These are phyloP conservation scores for Ophiocordyceps camponoti-saundersi DNA, from an alignment of 2,329 filamentous ascomycete species.

Conservation along the genomic window DNA sequence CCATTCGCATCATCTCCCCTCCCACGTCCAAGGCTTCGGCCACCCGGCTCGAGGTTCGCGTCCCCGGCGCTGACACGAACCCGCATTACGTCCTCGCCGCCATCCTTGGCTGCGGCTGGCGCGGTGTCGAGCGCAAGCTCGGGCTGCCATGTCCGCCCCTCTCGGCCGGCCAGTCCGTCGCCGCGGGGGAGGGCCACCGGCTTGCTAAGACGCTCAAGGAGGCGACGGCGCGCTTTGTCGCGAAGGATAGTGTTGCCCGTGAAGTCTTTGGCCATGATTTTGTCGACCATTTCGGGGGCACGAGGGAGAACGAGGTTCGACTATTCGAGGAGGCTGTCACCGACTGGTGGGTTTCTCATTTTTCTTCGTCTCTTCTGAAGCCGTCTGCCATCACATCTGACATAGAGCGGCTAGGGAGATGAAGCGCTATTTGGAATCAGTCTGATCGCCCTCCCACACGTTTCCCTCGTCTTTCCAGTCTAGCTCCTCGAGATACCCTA, in stretches of 20 bases:
- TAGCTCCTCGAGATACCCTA: neutral
- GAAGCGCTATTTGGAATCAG: conserved; percentile 36
- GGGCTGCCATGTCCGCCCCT: conserved; percentile 69
- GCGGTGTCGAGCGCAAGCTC: conserved; percentile 84
- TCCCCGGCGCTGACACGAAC: conserved; percentile 88
- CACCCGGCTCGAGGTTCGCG: conserved; percentile 83
- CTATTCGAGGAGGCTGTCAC: conserved; percentile 94
- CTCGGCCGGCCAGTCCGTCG: conserved; percentile 70
- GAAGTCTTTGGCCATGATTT: conserved; percentile 91
- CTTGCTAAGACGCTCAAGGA: conserved; percentile 76
- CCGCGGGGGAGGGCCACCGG: conserved; percentile 50
- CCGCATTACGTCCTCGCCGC: conserved; percentile 75
- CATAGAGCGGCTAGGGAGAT: conserved; percentile 40
- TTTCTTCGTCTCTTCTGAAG: neutral
- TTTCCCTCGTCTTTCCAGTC: neutral
- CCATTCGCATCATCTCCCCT: conserved; percentile 75
- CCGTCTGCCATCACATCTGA: conserved; percentile 2
- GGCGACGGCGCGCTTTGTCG: conserved; percentile 62
- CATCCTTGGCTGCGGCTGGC: conserved; percentile 75
- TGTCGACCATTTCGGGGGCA: conserved; percentile 88
- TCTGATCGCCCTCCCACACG: conserved; percentile 1
- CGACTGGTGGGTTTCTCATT: conserved; percentile 56
- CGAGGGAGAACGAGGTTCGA: conserved; percentile 75
- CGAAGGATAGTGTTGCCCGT: conserved; percentile 68
- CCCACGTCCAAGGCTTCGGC: conserved; percentile 72